Conservation (phyloP, 2,329 filamentous ascomycete genomes). For the Botryotinia globosa region DNA sequence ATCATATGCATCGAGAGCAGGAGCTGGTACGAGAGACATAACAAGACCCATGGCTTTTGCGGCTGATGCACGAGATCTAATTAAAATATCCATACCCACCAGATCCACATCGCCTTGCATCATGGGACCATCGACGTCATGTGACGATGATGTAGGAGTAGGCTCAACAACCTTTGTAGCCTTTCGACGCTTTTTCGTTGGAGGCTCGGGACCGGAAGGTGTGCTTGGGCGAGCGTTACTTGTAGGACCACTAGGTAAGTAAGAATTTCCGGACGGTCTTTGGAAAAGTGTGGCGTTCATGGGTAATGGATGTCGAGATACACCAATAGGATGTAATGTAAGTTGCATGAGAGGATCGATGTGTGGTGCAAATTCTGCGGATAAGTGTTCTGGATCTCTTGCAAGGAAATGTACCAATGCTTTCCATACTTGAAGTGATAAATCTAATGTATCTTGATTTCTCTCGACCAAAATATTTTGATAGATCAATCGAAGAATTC, state of each 20-base stretch:
- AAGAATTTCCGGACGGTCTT: constrained; percentile 86
- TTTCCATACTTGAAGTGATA: constrained; percentile 84
- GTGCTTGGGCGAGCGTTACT: constrained; percentile 43
- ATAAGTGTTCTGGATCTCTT: constrained; percentile 61
- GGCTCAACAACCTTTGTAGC: constrained; percentile 77
- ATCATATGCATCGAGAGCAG: constrained; percentile 61
- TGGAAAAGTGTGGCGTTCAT: constrained; percentile 90
- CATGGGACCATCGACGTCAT: constrained; percentile 98
- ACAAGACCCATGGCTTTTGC: constrained; percentile 82
- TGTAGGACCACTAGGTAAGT: constrained; percentile 50
- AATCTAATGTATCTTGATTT: constrained; percentile 75
- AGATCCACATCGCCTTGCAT: constrained; percentile 95
- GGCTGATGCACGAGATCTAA: constrained; percentile 84
- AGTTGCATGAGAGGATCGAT: constrained; percentile 80
- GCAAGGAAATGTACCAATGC: constrained; percentile 68
- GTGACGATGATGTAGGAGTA: constrained; percentile 61
- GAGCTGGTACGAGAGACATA: constrained; percentile 71
- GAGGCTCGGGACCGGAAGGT: constrained; percentile 51
- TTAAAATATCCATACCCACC: constrained; percentile 82
- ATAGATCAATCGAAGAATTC: constrained; percentile 82
- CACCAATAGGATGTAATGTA: constrained; percentile 86
- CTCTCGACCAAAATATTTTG: constrained; percentile 94
- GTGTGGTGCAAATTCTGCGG: constrained; percentile 70
- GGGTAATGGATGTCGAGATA: constrained; percentile 83
- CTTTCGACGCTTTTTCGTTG: constrained; percentile 73